Evolutionary conservation across 352 stramenopile genomes (phyloP).

Genomic region (Halophytophthora batemanensis): DNA sequence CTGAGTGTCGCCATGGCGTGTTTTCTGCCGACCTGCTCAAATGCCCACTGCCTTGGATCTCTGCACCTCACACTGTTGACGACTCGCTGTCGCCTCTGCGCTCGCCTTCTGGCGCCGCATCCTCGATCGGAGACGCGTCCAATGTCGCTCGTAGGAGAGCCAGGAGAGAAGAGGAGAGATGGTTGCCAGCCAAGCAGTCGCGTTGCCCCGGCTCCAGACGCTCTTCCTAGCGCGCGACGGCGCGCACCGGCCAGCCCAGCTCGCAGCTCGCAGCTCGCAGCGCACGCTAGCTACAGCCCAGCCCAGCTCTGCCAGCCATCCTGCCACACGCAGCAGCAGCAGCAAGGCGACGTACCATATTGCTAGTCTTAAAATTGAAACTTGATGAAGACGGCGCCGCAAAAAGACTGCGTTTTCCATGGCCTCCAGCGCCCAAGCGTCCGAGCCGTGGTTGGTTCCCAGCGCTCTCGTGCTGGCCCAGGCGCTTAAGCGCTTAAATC

Average conservation of each 20-base stretch:
- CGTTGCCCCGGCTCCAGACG: neutral
- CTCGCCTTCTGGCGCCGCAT: no score
- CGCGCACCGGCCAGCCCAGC: no score
- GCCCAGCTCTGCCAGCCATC: neutral
- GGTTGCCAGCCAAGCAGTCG: no score
- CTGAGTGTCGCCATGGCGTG: no score
- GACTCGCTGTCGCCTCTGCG: no score
- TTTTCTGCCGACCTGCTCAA: no score
- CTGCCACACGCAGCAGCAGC: slow-evolving; percentile 1
- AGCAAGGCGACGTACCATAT: slow-evolving; percentile 66
- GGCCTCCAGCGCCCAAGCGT: slow-evolving; percentile 17
- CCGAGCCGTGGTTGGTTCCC: slow-evolving; percentile 50
- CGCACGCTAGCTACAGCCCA: neutral
- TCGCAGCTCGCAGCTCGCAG: neutral
- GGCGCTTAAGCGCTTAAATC: slow-evolving; percentile 24
- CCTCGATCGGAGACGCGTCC: no score
- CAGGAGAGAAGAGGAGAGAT: no score
- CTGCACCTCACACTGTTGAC: no score
- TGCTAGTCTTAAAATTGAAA: slow-evolving; percentile 86
- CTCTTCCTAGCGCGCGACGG: neutral
- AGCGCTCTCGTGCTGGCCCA: slow-evolving; percentile 21
- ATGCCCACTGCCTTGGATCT: no score
- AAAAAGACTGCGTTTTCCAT: slow-evolving; percentile 57
- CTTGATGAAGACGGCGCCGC: slow-evolving; percentile 77
- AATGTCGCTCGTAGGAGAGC: no score